Evolutionary conservation across 164 flowering plant genomes (phyloP).

Genomic region (Sedum album): DNA sequence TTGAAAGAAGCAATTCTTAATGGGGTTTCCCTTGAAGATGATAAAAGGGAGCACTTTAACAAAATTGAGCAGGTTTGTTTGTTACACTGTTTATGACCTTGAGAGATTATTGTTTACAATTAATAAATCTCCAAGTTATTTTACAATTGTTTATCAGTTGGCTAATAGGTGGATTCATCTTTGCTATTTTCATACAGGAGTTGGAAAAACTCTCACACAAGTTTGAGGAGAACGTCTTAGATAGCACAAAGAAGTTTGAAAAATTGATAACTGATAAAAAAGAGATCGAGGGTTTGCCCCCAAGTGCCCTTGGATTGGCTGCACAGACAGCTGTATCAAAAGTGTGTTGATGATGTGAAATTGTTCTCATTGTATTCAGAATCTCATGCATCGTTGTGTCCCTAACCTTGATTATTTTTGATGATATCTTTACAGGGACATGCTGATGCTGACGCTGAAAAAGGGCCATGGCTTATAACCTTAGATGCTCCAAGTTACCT

Average conservation of each 20-base stretch:
- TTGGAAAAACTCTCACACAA: conserved; percentile 71
- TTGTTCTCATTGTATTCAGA: not conserved
- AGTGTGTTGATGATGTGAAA: conserved; percentile 28
- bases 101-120: not conserved
- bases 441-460: conserved; percentile 84
- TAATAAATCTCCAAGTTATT: not conserved
- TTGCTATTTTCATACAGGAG: conserved; percentile 39
- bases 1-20: conserved; percentile 87
- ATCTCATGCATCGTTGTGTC: not conserved
- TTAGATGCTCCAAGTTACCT: conserved; percentile 83
- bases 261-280: conserved; percentile 72
- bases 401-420: not conserved
- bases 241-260: conserved; percentile 92
- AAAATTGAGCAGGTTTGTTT: conserved; percentile 73
- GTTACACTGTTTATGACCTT: not conserved
- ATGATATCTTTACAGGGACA: conserved; percentile 45
- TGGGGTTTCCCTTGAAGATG: conserved; percentile 93
- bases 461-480: conserved; percentile 94
- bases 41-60: conserved; percentile 69
- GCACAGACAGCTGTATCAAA: conserved; percentile 90
- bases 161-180: not conserved
- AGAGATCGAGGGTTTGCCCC: conserved; percentile 90
- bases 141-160: not conserved
- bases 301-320: conserved; percentile 76
- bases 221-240: conserved; percentile 80